Conservation (phyloP, 306 rosid genomes). For the Acacia melanoxylon region DNA sequence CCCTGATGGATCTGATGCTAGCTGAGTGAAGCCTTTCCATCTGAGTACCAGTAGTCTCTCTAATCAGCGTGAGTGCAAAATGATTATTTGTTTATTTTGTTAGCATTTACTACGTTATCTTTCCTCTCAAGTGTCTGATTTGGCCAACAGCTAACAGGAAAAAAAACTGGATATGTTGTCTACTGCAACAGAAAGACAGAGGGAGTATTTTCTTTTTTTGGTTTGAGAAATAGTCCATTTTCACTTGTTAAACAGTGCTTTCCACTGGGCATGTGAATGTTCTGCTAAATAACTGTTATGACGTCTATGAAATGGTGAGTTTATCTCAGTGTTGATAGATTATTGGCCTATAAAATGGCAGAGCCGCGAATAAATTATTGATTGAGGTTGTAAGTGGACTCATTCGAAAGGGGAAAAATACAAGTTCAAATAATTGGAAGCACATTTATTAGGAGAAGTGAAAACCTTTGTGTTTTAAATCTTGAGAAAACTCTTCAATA, state of each 20-base stretch:
- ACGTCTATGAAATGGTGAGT: not conserved
- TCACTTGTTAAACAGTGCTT: slow-evolving; percentile 1
- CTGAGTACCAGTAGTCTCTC: too few relatives aligned
- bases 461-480: too few relatives aligned
- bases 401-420: too few relatives aligned
- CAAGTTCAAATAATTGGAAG: too few relatives aligned
- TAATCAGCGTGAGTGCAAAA: too few relatives aligned
- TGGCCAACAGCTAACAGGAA: not conserved
- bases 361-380: too few relatives aligned
- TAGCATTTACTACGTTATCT: slow-evolving; percentile 14
- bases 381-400: too few relatives aligned
- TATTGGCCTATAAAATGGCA: not conserved
- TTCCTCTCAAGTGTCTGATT: not conserved
- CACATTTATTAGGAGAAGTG: too few relatives aligned
- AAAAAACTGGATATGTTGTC: not conserved
- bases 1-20: slow-evolving; percentile 67
- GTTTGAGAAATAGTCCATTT: not conserved
- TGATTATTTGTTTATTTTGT: not conserved
- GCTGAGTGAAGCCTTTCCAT: slow-evolving; percentile 31
- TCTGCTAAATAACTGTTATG: slow-evolving; percentile 21
- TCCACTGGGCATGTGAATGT: not conserved
- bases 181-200: not conserved
- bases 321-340: not conserved
- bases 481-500: too few relatives aligned
- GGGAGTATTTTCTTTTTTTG: too few relatives aligned